phyloP scores from a whole-genome alignment of 805 yeast species.

The Yarrowia sp. region DNA sequence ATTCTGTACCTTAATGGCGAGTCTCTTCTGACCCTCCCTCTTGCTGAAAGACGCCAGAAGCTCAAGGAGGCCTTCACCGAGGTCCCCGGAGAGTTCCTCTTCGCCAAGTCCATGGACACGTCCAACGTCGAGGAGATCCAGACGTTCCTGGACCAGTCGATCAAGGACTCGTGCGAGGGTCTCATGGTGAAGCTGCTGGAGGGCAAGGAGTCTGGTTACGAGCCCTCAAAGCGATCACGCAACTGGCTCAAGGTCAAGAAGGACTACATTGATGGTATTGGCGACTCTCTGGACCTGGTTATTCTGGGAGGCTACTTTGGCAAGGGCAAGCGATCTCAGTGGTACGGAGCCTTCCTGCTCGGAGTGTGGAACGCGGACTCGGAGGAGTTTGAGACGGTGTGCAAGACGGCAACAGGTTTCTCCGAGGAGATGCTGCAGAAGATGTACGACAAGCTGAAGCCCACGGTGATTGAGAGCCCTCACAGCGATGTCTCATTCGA shows the following conservation, averaged over 20 bases:
- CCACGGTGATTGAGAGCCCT: constrained; percentile 63
- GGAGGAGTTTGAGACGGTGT: constrained; percentile 91
- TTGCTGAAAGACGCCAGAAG: constrained; percentile 65
- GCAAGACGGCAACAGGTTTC: constrained; percentile 97
- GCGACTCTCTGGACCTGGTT: constrained; percentile 90
- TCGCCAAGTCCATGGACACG: constrained; percentile 73
- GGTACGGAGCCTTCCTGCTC: constrained; percentile 89
- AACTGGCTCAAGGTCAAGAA: constrained; percentile 96
- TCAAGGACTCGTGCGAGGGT: constrained; percentile 90
- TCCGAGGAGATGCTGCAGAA: constrained; percentile 74
- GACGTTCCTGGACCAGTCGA: constrained; percentile 79
- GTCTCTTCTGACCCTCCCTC: constrained; percentile 62
- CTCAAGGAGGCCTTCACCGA: constrained; percentile 56
- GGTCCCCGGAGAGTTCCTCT: constrained; percentile 74
- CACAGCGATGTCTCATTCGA: constrained; percentile 69
- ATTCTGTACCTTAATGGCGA: constrained; percentile 71
- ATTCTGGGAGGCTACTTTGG: constrained; percentile 95
- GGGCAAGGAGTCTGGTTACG: constrained; percentile 78
- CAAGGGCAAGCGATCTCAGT: constrained; percentile 89
- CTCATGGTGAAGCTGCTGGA: constrained; percentile 89
- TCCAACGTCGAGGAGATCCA: constrained; percentile 73
- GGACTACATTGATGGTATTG: constrained; percentile 92
- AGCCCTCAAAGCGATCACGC: constrained; percentile 91
- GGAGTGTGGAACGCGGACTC: constrained; percentile 89
- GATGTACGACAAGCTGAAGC: constrained; percentile 59